A percentile compares a stretch with the other conserved stretches of the same genome.
Evolutionary conservation across 305 asterid genomes (phyloP).

Genomic region (Solanum hybrid): DNA sequence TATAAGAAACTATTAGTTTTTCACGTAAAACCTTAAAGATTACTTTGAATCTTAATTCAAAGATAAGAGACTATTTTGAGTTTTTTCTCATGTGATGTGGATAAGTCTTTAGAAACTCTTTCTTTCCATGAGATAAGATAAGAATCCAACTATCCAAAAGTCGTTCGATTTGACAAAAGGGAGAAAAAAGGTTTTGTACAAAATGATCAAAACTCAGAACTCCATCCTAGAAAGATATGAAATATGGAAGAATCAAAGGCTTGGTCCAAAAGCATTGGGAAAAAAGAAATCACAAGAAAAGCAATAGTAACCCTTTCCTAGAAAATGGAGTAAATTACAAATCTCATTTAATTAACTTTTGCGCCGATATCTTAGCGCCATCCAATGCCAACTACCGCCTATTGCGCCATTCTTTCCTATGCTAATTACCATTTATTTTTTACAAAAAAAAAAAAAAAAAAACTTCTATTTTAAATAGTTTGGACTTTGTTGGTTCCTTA

Average conservation of each 20-base stretch:
- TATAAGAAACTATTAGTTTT: too few species aligned
- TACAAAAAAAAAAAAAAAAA: too few species aligned
- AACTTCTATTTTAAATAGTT: background rate
- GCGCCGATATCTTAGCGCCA: conserved; percentile 40
- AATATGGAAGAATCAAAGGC: conserved; percentile 17
- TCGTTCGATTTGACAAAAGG: background rate
- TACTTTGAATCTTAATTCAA: too few species aligned
- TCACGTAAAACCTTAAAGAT: background rate
- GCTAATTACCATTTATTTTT: background rate
- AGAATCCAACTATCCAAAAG: background rate
- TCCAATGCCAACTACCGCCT: conserved; percentile 30
- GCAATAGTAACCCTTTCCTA: background rate
- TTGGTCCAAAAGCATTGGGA: conserved; percentile 25
- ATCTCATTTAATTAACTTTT: conserved; percentile 9
- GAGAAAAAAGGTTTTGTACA: background rate
- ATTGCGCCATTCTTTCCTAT: conserved; percentile 19
- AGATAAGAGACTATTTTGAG: background rate
- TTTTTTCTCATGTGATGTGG: too few species aligned
- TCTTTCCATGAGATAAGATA: background rate
- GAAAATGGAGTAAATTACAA: background rate
- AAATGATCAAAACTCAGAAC: background rate
- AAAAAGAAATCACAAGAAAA: background rate
- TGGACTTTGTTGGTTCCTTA: too few species aligned
- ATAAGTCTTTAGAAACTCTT: background rate
- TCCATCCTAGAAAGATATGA: background rate